These are phyloP conservation scores for Leonotis leonurus DNA, from an alignment of 257 asterid genomes.

Conservation along the genomic window DNA sequence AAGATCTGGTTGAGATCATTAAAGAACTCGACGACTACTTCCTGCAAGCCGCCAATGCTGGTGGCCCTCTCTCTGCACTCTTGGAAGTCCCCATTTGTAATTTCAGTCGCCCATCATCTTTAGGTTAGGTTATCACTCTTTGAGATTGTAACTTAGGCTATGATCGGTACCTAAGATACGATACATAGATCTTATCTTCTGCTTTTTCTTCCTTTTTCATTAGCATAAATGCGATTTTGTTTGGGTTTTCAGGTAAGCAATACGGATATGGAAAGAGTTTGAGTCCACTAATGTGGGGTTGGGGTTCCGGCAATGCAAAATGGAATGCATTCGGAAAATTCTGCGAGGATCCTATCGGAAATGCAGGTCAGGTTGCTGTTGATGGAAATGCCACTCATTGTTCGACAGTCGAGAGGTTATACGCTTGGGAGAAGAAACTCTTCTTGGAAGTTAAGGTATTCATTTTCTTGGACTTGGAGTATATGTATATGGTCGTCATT, in stretches of 20 bases:
- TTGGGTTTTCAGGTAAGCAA: constrained; percentile 40
- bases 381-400: constrained; percentile 52
- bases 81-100: constrained; percentile 69
- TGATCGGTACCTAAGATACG: too few relatives aligned
- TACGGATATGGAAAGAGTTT: constrained; percentile 41
- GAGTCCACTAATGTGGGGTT: constrained; percentile 53
- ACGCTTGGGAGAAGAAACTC: constrained; percentile 91
- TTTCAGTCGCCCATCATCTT: constrained; percentile 50
- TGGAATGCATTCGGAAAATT: constrained; percentile 86
- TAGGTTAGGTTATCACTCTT: constrained; percentile 27
- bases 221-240: too few relatives aligned
- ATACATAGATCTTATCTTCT: too few relatives aligned
- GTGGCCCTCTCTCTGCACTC: constrained; percentile 60
- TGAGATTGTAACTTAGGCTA: too few relatives aligned
- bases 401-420: constrained; percentile 79
- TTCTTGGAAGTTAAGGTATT: constrained; percentile 88
- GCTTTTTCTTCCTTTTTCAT: too few relatives aligned
- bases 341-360: constrained; percentile 58
- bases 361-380: constrained; percentile 21
- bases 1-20: constrained; percentile 77
- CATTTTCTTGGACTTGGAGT: too few relatives aligned
- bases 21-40: constrained; percentile 84
- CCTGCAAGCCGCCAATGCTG: constrained; percentile 81
- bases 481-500: too few relatives aligned
- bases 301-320: constrained; percentile 68